Evolutionary conservation across 1,284 basidiomycete species (phyloP).

Genomic region (Moesziomyces sp.): DNA sequence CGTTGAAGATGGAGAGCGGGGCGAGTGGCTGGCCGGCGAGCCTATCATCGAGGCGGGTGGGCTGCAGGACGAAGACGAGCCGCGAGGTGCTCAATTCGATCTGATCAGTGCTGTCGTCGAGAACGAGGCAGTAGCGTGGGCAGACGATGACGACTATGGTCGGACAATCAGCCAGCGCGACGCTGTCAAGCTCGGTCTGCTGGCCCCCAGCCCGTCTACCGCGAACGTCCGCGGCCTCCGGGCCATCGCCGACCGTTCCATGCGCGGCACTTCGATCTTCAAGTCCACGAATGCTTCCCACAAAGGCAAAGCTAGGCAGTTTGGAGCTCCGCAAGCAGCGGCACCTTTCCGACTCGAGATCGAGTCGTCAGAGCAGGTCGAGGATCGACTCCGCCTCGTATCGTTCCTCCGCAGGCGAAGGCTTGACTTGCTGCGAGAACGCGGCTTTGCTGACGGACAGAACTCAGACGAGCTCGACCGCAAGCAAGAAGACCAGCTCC

Average conservation of each 20-base stretch:
- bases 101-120: slow-evolving; percentile 47
- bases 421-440: slow-evolving; percentile 34
- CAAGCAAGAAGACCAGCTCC: slow-evolving; percentile 42
- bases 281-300: not conserved
- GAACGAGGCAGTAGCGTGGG: slow-evolving; percentile 55
- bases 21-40: slow-evolving; percentile 41
- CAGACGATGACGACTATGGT: slow-evolving; percentile 63
- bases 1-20: slow-evolving; percentile 30
- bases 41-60: slow-evolving; percentile 46
- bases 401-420: slow-evolving; percentile 46
- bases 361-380: slow-evolving; percentile 45
- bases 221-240: slow-evolving; percentile 2
- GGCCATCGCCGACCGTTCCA: slow-evolving; percentile 10
- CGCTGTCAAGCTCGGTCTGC: slow-evolving; percentile 51
- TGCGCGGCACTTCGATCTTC: slow-evolving; percentile 3
- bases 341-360: slow-evolving; percentile 33
- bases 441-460: slow-evolving; percentile 29
- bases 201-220: slow-evolving; percentile 16
- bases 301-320: slow-evolving; percentile 1
- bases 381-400: slow-evolving; percentile 36
- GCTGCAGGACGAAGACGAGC: slow-evolving; percentile 47
- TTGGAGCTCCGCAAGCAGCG: not conserved
- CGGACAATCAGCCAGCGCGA: slow-evolving; percentile 56
- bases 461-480: slow-evolving; percentile 4
- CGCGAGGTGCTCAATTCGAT: slow-evolving; percentile 52